phyloP scores from a whole-genome alignment of 2,329 filamentous ascomycete species.

The Scedosporium dehoogii region DNA sequence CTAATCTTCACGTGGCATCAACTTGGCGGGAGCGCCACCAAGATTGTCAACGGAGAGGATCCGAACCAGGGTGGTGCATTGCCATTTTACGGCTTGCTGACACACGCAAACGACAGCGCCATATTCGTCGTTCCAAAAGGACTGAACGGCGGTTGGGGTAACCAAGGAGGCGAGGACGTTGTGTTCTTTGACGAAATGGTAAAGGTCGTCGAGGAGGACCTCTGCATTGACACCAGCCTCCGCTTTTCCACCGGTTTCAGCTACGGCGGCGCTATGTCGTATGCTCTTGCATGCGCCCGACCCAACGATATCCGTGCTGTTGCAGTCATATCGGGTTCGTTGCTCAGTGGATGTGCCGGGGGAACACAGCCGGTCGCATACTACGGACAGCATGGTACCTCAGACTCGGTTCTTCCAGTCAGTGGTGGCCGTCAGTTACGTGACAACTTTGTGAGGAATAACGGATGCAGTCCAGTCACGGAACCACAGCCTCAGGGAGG shows the following conservation, averaged over 20 bases:
- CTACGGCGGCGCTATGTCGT: conserved; percentile 26
- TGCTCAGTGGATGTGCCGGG: conserved; percentile 24
- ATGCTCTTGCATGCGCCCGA: conserved; percentile 25
- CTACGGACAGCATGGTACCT: conserved; percentile 27
- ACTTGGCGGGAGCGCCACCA: conserved; percentile 26
- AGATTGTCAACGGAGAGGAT: conserved; percentile 21
- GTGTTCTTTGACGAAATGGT: conserved; percentile 28
- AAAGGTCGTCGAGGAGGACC: conserved; percentile 23
- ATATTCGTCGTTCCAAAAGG: conserved; percentile 34
- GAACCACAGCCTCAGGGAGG: not conserved
- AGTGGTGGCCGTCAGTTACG: conserved; percentile 22
- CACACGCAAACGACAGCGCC: conserved; percentile 23
- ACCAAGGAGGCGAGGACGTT: conserved; percentile 29
- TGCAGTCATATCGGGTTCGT: conserved; percentile 21
- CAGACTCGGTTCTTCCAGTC: conserved; percentile 25
- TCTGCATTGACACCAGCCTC: conserved; percentile 33
- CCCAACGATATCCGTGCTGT: conserved; percentile 27
- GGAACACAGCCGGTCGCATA: conserved; percentile 28
- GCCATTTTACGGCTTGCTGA: conserved; percentile 28
- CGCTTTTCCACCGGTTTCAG: conserved; percentile 33
- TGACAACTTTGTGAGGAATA: conserved; percentile 26
- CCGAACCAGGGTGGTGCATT: conserved; percentile 13
- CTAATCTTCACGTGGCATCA: conserved; percentile 27
- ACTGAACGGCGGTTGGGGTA: conserved; percentile 28
- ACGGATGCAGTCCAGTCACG: conserved; percentile 19